These are phyloP conservation scores for Amanita molliuscula DNA, from an alignment of 768 basidiomycete genomes.

Conservation along the genomic window DNA sequence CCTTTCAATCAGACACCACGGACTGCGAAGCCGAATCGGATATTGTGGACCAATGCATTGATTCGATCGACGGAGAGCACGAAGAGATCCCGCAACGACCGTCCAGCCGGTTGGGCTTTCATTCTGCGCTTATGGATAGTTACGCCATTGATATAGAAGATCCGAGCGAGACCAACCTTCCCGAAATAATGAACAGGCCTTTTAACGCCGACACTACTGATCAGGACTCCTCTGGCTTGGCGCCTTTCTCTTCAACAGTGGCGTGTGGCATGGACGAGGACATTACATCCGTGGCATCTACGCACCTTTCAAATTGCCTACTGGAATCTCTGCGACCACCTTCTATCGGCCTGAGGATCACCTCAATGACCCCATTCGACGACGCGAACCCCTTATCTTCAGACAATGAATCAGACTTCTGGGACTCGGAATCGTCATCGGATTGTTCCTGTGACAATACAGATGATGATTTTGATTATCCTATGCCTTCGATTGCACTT, in stretches of 20 bases:
- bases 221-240: not conserved
- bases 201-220: not conserved
- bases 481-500: not conserved
- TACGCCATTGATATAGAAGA: not conserved
- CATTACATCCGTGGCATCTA: constrained; percentile 2
- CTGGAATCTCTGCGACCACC: not conserved
- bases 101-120: constrained; percentile 39
- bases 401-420: constrained; percentile 3
- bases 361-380: not conserved
- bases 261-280: not conserved
- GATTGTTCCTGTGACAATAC: not conserved
- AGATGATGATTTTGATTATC: constrained; percentile 7
- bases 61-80: constrained; percentile 6
- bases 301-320: not conserved
- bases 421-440: constrained; percentile 3
- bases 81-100: constrained; percentile 31
- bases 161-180: not conserved
- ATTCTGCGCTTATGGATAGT: constrained; percentile 15
- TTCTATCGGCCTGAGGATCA: not conserved
- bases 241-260: not conserved
- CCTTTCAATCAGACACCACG: not conserved
- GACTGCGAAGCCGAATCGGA: constrained; percentile 14
- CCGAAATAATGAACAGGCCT: not conserved
- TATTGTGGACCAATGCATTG: constrained; percentile 13
- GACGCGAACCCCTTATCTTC: not conserved